These are phyloP conservation scores for Neurospora discreta DNA, from an alignment of 495 filamentous ascomycete genomes.

Conservation along the genomic window DNA sequence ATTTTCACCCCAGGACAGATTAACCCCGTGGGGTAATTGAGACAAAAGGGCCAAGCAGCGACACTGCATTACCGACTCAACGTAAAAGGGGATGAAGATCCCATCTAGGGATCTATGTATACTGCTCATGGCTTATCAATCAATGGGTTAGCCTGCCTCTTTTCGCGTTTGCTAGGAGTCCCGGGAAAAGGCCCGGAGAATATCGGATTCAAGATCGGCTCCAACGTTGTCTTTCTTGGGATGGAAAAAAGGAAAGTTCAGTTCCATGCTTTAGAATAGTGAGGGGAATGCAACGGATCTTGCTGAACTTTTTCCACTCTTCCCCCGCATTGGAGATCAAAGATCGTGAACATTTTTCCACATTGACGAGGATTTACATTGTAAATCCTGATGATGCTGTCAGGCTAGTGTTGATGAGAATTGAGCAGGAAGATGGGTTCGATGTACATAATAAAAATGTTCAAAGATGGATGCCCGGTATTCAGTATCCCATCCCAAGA, in stretches of 20 bases:
- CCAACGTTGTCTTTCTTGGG: not conserved
- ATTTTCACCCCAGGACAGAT: not conserved
- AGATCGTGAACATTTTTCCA: not conserved
- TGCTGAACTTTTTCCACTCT: not conserved
- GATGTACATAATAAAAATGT: no score
- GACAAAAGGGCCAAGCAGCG: not conserved
- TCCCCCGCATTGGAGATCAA: not conserved
- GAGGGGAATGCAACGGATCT: not conserved
- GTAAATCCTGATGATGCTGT: not conserved
- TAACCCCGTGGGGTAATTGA: not conserved
- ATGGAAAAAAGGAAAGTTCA: not conserved
- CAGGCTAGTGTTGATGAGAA: no score
- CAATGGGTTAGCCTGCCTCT: no score
- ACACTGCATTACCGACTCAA: not conserved
- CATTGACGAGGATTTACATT: not conserved
- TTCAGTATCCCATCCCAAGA: no score
- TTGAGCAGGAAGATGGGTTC: no score
- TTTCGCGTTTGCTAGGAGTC: no score
- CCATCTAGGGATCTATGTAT: not conserved
- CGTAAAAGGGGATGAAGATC: not conserved
- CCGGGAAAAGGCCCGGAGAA: not conserved
- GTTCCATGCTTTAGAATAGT: not conserved
- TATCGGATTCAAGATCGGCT: not conserved
- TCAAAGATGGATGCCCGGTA: no score
- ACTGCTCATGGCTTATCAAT: not conserved